phyloP scores from a whole-genome alignment of 1,284 basidiomycete genomes.

The Boletus putidus region DNA sequence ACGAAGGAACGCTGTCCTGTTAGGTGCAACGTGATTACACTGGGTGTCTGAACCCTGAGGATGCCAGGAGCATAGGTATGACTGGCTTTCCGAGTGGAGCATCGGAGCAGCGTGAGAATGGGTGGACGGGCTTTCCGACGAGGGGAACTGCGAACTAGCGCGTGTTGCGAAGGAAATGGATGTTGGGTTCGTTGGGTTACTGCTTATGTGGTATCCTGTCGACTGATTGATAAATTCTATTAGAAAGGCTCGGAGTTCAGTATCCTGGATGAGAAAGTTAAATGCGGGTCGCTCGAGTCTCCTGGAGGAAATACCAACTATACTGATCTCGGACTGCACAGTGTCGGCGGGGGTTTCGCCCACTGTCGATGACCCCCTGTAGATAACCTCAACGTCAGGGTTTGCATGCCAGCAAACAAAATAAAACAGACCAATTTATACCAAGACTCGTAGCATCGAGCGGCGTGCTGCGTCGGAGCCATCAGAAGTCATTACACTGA shows the following conservation, averaged over 20 bases:
- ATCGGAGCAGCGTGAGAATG: neutral
- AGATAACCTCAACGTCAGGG: neutral
- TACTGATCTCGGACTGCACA: neutral
- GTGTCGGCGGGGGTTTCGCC: neutral
- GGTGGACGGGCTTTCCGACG: neutral
- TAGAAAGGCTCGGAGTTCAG: neutral
- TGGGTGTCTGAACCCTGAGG: neutral
- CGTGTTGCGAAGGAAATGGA: neutral
- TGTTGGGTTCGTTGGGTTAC: neutral
- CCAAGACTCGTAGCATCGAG: neutral
- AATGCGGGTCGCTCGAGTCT: neutral
- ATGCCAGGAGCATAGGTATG: constrained; percentile 1
- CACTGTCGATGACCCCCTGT: neutral
- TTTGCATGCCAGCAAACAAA: neutral
- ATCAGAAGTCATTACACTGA: neutral
- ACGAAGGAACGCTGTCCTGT: neutral
- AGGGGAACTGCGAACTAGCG: too few species aligned
- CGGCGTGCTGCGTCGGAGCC: neutral
- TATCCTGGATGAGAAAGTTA: neutral
- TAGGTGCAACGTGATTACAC: neutral
- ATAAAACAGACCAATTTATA: neutral
- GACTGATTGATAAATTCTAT: neutral
- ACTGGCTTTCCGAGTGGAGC: too few species aligned
- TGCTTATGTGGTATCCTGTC: neutral
- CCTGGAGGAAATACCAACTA: neutral